Percentiles rank a stretch among this genome's conserved stretches.
These are phyloP conservation scores for Moricandia arvensis DNA, from an alignment of 345 rosid species.

Conservation along the genomic window DNA sequence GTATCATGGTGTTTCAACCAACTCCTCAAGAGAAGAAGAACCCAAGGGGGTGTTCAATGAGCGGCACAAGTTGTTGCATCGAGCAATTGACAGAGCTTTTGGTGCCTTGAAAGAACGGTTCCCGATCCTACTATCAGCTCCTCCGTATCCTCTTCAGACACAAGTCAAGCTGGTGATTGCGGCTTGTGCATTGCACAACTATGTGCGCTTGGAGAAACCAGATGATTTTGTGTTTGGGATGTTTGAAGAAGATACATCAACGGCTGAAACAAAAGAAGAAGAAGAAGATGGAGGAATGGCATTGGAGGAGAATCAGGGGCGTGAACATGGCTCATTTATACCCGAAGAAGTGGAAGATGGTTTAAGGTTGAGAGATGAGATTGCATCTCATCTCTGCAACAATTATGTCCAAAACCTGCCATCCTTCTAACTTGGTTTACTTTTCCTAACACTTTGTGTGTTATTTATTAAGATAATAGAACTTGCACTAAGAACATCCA, in stretches of 20 bases:
- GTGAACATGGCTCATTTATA: slow-evolving; percentile 7
- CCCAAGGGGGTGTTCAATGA: slow-evolving; percentile 74
- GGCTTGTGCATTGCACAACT: slow-evolving; percentile 81
- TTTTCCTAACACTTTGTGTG: no score
- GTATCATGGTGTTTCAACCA: slow-evolving; percentile 47
- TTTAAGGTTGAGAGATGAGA: slow-evolving; percentile 60
- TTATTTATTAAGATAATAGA: no score
- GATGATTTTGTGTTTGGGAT: slow-evolving; percentile 64
- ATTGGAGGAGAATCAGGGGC: slow-evolving; percentile 11
- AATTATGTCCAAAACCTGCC: slow-evolving; percentile 44
- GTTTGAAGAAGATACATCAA: slow-evolving; percentile 47
- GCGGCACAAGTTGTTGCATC: slow-evolving; percentile 59
- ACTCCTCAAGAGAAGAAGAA: slow-evolving; percentile 37
- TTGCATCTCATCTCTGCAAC: slow-evolving; percentile 56
- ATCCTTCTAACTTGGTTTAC: no score
- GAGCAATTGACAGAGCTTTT: slow-evolving; percentile 48
- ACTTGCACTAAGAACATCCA: no score
- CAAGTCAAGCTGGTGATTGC: slow-evolving; percentile 72
- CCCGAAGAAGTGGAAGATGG: slow-evolving; percentile 45
- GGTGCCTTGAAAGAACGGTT: slow-evolving; percentile 80
- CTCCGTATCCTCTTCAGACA: slow-evolving; percentile 80
- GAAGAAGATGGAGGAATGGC: slow-evolving; percentile 18
- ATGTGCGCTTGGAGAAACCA: slow-evolving; percentile 67
- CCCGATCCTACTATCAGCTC: slow-evolving; percentile 78
- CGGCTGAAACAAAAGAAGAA: slow-evolving; percentile 36